These are phyloP conservation scores for Blastobotrys persicus DNA, from an alignment of 1,139 yeast genomes.

Conservation along the genomic window DNA sequence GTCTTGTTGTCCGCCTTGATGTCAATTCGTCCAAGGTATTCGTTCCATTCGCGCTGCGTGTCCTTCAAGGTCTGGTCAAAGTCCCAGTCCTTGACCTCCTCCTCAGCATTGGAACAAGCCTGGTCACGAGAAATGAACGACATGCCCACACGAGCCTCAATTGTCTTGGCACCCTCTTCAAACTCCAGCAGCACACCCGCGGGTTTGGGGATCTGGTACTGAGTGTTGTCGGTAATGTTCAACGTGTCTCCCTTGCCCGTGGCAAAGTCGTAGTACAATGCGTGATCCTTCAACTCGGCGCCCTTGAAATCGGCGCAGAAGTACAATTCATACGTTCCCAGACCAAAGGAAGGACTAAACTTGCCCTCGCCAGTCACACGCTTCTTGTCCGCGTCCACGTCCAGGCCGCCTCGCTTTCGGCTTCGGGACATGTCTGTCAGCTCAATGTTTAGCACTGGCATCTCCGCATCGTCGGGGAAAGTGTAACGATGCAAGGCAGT, in stretches of 20 bases:
- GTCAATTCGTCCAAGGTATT: constrained; percentile 21
- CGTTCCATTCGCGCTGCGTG: constrained; percentile 34
- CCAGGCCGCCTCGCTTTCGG: constrained; percentile 10
- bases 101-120: constrained; percentile 37
- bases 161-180: neutral
- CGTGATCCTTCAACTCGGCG: constrained; percentile 11
- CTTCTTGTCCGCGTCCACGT: constrained; percentile 5
- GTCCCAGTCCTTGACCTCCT: constrained; percentile 28
- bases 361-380: constrained; percentile 13
- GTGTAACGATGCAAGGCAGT: constrained; percentile 15
- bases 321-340: constrained; percentile 15
- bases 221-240: constrained; percentile 12
- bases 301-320: constrained; percentile 17
- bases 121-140: constrained; percentile 38
- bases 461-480: constrained; percentile 3
- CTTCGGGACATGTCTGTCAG: constrained; percentile 11
- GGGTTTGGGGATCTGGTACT: constrained; percentile 4
- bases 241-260: constrained; percentile 9
- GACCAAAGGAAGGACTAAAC: constrained; percentile 16
- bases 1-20: constrained; percentile 22
- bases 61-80: constrained; percentile 30
- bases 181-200: constrained; percentile 15
- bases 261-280: constrained; percentile 7
- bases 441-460: constrained; percentile 12
- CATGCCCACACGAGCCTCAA: constrained; percentile 39